Conservation (phyloP, 345 rosid species). For the Pugionium cornutum region DNA sequence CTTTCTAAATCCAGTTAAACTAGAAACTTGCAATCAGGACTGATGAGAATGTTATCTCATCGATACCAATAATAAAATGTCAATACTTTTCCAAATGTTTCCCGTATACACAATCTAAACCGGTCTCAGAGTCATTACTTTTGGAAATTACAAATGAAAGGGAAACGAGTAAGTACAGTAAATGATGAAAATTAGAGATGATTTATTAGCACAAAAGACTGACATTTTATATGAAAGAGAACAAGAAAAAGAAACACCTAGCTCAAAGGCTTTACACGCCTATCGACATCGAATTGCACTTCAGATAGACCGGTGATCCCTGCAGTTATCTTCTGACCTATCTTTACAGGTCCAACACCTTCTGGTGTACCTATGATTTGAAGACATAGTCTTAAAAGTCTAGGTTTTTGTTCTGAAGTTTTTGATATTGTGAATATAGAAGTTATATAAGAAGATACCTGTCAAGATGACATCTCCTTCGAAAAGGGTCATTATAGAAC, state of each 20-base stretch:
- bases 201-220: not conserved
- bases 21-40: not conserved
- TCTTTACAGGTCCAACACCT: conserved; percentile 89
- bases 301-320: conserved; percentile 79
- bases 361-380: conserved; percentile 73
- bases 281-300: conserved; percentile 57
- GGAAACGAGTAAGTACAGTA: not conserved
- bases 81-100: not conserved
- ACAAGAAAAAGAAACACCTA: not conserved
- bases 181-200: conserved; percentile 8
- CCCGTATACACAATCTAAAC: not conserved
- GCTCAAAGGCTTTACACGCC: conserved; percentile 52
- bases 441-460: conserved; percentile 48
- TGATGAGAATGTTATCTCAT: not conserved
- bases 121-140: not conserved
- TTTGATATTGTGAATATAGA: not conserved
- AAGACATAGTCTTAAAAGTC: conserved; percentile 1
- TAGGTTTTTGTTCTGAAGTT: not conserved
- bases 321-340: conserved; percentile 80
- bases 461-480: conserved; percentile 95
- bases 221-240: conserved; percentile 5
- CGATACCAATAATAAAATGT: not conserved
- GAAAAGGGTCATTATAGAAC: conserved; percentile 83
- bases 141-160: conserved; percentile 4
- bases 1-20: no score